A percentile compares a stretch with the other conserved stretches of the same genome.
Conservation (phyloP, 495 filamentous ascomycete species). For the Echria macrotheca region DNA sequence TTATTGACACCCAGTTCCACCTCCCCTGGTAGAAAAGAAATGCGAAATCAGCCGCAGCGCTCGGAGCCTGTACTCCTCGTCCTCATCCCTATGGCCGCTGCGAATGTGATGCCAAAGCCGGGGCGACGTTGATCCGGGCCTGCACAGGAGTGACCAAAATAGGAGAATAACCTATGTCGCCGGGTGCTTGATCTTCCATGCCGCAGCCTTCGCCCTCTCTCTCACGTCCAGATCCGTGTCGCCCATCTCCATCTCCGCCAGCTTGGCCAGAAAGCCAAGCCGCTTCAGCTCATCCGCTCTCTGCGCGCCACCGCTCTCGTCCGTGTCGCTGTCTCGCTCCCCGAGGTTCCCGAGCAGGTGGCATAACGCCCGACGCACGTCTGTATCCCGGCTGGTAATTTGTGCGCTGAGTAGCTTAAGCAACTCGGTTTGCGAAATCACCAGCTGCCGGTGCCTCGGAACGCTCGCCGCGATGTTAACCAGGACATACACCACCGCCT, state of each 20-base stretch:
- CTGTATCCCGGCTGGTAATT: constrained; percentile 61
- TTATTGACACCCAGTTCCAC: too few relatives aligned
- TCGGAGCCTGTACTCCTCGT: too few relatives aligned
- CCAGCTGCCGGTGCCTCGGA: constrained; percentile 64
- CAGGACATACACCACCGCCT: constrained; percentile 67
- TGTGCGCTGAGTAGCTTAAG: constrained; percentile 63
- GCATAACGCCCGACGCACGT: constrained; percentile 68
- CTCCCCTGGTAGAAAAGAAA: too few relatives aligned
- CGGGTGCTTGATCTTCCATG: constrained; percentile 65
- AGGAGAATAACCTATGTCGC: too few relatives aligned
- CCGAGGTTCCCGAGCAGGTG: constrained; percentile 81
- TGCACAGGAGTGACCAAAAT: too few relatives aligned
- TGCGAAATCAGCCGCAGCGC: too few relatives aligned
- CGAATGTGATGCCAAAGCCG: too few relatives aligned
- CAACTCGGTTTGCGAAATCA: constrained; percentile 52
- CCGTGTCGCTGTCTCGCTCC: constrained; percentile 67
- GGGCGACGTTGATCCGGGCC: too few relatives aligned
- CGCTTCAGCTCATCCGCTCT: constrained; percentile 63
- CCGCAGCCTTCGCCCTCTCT: constrained; percentile 74
- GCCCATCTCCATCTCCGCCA: constrained; percentile 53
- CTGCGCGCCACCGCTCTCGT: constrained; percentile 53
- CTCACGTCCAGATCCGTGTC: constrained; percentile 79
- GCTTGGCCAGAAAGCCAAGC: constrained; percentile 63
- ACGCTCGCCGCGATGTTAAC: constrained; percentile 79
- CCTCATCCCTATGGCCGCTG: too few relatives aligned